Evolutionary conservation across 2,329 filamentous ascomycete species (phyloP), one percentile per base, ranked within the genome.

Genomic region (Calycina herbarum): DNA sequence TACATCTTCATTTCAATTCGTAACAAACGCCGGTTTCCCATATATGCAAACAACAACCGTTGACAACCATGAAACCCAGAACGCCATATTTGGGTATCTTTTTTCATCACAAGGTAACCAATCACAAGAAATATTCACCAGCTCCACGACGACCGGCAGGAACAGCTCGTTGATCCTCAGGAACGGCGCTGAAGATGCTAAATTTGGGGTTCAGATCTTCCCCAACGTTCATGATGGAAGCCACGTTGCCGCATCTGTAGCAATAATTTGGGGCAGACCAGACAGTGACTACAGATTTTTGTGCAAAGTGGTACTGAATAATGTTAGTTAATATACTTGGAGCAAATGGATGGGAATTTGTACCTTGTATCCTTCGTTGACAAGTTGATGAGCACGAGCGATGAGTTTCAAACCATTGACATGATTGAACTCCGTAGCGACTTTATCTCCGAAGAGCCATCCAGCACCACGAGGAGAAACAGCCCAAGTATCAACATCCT

Each of bases 121-220:
- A 48, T 70, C 69, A 76, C 67, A 91, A 79, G 79, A 91, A 91
- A 79, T 91, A 91, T 75, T 91, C 89, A 62, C 86, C 86, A 17
- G 88, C 86, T 33, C 88, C 87, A 69, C 87, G 82, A 56, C 88
- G 83, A 64, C 86, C 91, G 11, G 89, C 87, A 1, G 92, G 92
- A 8, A 94, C 89, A 64, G 93, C 91, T 67, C 93, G 85, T 78
- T 91, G 86, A 71, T 95, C 89, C 73, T 95, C 92, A 0, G 93
- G 92, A n/a, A 96, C 92, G 38, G 92, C 92, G 35, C 88, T 90
- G 82, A 96, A 96, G 74, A 96, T 95, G 77, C 90, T 95, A 81
- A 99, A 99, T 74, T 91, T 92, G 38, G 94, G 93, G 67, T 93
- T 89, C 62, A 97, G 83, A 74, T 95, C 90, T 74, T 91, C 90